A percentile compares a stretch with the other conserved stretches of the same genome.
Evolutionary conservation across 495 filamentous ascomycete genomes (phyloP).

Genomic region (Penicillium egyptiacum): DNA sequence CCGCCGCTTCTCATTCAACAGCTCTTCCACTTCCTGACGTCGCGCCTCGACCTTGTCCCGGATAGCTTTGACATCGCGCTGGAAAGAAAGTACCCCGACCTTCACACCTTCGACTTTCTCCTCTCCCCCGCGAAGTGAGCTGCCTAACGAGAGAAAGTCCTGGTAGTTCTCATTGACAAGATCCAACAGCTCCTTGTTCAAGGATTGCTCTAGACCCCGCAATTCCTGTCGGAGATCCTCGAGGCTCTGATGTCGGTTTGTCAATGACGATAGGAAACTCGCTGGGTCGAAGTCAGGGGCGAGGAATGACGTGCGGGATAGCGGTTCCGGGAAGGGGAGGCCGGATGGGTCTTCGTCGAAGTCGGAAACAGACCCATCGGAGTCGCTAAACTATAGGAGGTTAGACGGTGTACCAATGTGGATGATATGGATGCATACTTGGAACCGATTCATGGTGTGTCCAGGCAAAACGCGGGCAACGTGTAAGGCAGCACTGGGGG

Average conservation of each 20-base stretch:
- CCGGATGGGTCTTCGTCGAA: conserved; percentile 62
- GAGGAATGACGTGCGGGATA: conserved; percentile 78
- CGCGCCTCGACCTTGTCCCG: conserved; percentile 54
- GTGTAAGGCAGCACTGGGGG: conserved; percentile 8
- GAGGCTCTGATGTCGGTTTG: conserved; percentile 88
- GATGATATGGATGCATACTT: conserved; percentile 13
- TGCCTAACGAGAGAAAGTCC: conserved; percentile 82
- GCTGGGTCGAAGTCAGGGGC: conserved; percentile 75
- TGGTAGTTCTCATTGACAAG: conserved; percentile 92
- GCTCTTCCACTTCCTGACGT: conserved; percentile 51
- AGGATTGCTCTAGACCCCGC: conserved; percentile 66
- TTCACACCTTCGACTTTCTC: conserved; percentile 89
- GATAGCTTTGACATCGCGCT: conserved; percentile 68
- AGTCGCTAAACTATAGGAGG: conserved; percentile 46
- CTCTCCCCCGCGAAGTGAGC: conserved; percentile 80
- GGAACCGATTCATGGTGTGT: conserved; percentile 30
- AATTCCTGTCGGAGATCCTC: conserved; percentile 90
- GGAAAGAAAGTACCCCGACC: conserved; percentile 81
- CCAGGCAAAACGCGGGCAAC: conserved; percentile 1
- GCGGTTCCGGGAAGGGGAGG: conserved; percentile 80
- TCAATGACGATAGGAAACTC: conserved; percentile 77
- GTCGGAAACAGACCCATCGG: conserved; percentile 53
- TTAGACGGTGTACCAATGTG: neutral
- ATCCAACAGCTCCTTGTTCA: conserved; percentile 83
- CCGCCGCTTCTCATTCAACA: conserved; percentile 55